phyloP scores from a whole-genome alignment of 768 basidiomycete species.

The Boletus subparvulus region DNA sequence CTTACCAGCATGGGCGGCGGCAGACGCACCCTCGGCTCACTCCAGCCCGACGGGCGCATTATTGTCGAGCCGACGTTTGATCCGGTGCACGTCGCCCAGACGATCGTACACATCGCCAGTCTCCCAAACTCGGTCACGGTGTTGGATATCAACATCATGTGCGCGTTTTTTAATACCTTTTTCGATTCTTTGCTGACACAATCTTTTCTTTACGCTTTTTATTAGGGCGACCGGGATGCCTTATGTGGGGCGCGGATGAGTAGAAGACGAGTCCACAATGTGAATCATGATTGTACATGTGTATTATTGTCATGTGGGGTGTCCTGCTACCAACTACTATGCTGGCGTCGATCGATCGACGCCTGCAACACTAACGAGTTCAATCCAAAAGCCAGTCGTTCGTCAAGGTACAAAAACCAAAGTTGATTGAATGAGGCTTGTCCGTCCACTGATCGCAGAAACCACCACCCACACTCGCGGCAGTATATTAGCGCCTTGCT shows the following conservation, averaged over 20 bases:
- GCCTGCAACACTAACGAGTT: no score
- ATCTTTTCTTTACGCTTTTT: neutral
- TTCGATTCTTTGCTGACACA: neutral
- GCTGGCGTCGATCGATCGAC: neutral
- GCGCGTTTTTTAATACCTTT: conserved; percentile 24
- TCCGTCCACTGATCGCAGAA: no score
- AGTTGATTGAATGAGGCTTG: no score
- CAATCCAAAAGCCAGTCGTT: neutral
- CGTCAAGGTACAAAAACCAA: no score
- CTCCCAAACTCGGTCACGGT: conserved; percentile 70
- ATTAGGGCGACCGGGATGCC: conserved; percentile 47
- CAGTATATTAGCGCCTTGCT: no score
- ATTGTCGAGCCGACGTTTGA: conserved; percentile 66
- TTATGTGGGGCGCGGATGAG: conserved; percentile 45
- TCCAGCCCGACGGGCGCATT: conserved; percentile 67
- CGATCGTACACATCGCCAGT: conserved; percentile 68
- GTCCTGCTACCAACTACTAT: neutral
- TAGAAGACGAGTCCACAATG: neutral
- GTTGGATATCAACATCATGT: conserved; percentile 75
- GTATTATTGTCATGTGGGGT: no score
- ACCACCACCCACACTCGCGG: no score
- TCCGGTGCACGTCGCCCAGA: conserved; percentile 66
- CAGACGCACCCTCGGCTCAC: conserved; percentile 46
- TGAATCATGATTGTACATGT: no score
- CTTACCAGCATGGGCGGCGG: conserved; percentile 59